Conservation (phyloP, 1,139 yeast genomes). For the Diutina ranongensis region DNA sequence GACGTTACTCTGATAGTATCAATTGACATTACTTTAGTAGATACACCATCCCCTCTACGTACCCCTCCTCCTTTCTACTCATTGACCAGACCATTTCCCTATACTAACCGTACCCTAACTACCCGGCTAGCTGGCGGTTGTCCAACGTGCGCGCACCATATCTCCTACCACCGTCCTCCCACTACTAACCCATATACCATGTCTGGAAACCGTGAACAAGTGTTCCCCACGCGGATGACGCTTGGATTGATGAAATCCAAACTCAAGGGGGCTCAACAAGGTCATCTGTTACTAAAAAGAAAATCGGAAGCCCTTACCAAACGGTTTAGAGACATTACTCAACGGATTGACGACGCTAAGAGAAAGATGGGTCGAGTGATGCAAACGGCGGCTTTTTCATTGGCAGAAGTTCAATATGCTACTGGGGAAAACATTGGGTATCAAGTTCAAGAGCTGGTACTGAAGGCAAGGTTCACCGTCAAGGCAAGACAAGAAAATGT, state of each 20-base stretch:
- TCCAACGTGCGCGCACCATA: not conserved
- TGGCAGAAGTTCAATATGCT: constrained; percentile 95
- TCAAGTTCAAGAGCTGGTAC: constrained; percentile 92
- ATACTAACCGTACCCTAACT: no score
- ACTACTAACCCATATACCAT: not conserved
- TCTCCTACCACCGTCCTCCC: not conserved
- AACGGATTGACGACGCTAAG: constrained; percentile 89
- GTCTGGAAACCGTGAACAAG: constrained; percentile 52
- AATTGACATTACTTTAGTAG: no score
- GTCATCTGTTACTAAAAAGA: constrained; percentile 85
- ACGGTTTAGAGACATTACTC: constrained; percentile 90
- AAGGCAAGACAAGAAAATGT: constrained; percentile 93
- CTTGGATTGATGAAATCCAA: constrained; percentile 89
- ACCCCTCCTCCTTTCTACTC: no score
- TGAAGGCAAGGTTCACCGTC: constrained; percentile 81
- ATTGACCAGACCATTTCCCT: no score
- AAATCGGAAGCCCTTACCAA: constrained; percentile 95
- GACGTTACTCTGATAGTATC: no score
- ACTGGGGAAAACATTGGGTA: constrained; percentile 92
- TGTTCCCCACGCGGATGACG: constrained; percentile 96
- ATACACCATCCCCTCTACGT: no score
- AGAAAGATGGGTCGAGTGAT: constrained; percentile 96
- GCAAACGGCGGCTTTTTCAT: constrained; percentile 96
- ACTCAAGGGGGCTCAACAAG: constrained; percentile 95
- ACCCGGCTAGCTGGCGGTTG: no score